Base-by-base conservation (phyloP, 192 early-diverging fungal genomes). In the Gorgonomyces haynaldii region DNA sequence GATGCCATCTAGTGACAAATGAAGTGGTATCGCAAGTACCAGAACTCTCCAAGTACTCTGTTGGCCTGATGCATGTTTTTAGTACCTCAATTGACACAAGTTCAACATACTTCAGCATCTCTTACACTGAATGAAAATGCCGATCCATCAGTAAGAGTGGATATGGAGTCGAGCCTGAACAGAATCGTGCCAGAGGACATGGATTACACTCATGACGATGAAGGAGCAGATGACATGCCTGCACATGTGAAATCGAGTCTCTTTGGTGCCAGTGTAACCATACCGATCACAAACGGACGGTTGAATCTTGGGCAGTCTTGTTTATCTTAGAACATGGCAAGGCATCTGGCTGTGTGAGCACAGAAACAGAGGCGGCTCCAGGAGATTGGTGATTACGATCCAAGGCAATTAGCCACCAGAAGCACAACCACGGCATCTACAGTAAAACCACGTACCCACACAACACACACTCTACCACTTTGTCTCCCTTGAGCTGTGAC, bases 221-320 rank as follows among this genome's bases (percentile, higher is more conserved):
- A 89, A 56, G 91, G 91, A 3, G 65, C 88, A 0, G 89, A 90
- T 50, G 89, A 92, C 53, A 89, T 91, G 86, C 85, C 89, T 24
- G 89, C 82, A 0, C 91, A 95, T 64, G 66, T 93, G 21, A 95
- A 95, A 62, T 69, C 72, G 42, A 79, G 81, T 3, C 56, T 93
- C 10, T 58, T 95, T 34, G 91, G 91, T 7, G 81, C 78, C 0
- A 86, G 82, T 2, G 67, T 95, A 15, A 83, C 83, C 48, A 88
- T 95, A 31, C 91, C 91, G 3, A 84, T 95, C 30, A 70, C 67
- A 13, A 67, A 89, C 23, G 89, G 91, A 0, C 58, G 58, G 28
- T 55, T 95, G 15, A 85, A 81, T 21, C 56, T 85, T 8, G 91
- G 91, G 26, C 54, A 34, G 24, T 56, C 10, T 16, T 20, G 10